phyloP scores from a whole-genome alignment of 176 grass and related monocot species.

The Carex cristatella region DNA sequence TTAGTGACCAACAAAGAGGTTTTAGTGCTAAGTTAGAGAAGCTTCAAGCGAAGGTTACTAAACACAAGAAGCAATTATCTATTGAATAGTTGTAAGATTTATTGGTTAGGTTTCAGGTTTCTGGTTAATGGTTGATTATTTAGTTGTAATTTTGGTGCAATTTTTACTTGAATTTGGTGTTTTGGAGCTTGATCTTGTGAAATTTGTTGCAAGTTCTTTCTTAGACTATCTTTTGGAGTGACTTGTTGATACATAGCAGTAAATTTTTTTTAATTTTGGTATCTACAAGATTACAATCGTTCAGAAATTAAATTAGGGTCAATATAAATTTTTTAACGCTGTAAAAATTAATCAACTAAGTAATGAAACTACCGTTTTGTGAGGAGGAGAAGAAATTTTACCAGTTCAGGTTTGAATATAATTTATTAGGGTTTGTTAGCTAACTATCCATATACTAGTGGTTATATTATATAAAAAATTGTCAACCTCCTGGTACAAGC shows the following conservation, averaged over 20 bases:
- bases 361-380: too few relatives aligned
- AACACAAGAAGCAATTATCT: constrained; percentile 65
- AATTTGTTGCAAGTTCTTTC: neutral
- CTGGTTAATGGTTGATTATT: neutral
- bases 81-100: constrained; percentile 9
- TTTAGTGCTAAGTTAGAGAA: constrained; percentile 63
- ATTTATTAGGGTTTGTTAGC: too few relatives aligned
- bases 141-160: constrained; percentile 28
- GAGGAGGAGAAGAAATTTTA: too few relatives aligned
- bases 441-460: too few relatives aligned
- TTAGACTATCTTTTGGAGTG: neutral
- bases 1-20: constrained; percentile 59
- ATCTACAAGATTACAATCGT: neutral
- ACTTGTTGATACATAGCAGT: constrained; percentile 1
- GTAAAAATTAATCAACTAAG: too few relatives aligned
- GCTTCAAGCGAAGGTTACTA: constrained; percentile 62
- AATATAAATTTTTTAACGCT: too few relatives aligned
- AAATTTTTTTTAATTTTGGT: neutral
- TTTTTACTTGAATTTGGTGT: constrained; percentile 4
- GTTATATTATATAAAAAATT: neutral
- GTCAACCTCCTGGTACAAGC: neutral
- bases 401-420: too few relatives aligned
- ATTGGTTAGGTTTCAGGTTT: constrained; percentile 16
- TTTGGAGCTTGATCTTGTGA: neutral
- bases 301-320: neutral